These are phyloP conservation scores for Hericium coralloides DNA, from an alignment of 768 basidiomycete species.

Conservation along the genomic window DNA sequence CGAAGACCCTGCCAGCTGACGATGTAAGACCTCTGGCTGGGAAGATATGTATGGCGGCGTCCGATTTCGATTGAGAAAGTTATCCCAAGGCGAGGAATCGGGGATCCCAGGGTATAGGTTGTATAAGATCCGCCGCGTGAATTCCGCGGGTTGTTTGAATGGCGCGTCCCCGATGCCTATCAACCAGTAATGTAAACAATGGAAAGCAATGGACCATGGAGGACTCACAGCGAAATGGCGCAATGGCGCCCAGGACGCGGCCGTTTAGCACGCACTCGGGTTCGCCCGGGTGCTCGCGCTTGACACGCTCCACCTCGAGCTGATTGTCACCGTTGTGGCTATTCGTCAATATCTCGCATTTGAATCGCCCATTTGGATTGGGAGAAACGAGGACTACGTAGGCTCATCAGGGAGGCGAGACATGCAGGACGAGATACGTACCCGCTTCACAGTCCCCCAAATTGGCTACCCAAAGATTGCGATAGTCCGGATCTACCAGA, in stretches of 20 bases:
- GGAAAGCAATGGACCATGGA: not conserved
- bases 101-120: constrained; percentile 28
- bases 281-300: constrained; percentile 59
- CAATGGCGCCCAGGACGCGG: constrained; percentile 70
- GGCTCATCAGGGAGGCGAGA: not conserved
- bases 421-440: constrained; percentile 24
- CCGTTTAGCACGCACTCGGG: constrained; percentile 56
- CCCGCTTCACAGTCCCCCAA: constrained; percentile 77
- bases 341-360: constrained; percentile 49
- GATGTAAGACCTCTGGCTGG: constrained; percentile 31
- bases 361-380: constrained; percentile 41
- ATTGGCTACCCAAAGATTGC: constrained; percentile 76
- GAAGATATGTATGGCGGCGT: constrained; percentile 41
- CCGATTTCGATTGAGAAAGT: constrained; percentile 25
- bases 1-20: constrained; percentile 17
- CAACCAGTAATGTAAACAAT: not conserved
- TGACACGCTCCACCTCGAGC: constrained; percentile 56
- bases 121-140: constrained; percentile 25
- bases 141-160: constrained; percentile 28
- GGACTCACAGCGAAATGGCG: constrained; percentile 65
- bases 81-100: constrained; percentile 17
- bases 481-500: constrained; percentile 58
- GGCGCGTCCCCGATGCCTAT: constrained; percentile 27
- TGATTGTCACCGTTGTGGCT: constrained; percentile 67
- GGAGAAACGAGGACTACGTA: constrained; percentile 33